Conservation (phyloP, 805 yeast genomes). For the Schizosaccharomyces osmophilus region DNA sequence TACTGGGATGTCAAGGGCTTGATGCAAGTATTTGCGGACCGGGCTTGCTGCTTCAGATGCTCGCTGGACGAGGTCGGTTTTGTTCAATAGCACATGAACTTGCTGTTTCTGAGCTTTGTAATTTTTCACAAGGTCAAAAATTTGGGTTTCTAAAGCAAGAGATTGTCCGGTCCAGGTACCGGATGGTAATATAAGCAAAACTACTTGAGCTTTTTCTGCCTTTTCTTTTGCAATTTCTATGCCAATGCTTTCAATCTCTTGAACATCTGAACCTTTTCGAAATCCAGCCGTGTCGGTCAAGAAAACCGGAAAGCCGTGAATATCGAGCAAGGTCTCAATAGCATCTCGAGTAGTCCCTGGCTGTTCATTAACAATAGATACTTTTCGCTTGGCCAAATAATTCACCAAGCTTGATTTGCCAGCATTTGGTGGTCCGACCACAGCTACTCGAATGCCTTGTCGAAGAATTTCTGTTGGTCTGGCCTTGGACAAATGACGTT, state of each 20-base stretch:
- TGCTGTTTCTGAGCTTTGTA: not conserved
- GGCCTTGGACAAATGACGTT: conserved; percentile 20
- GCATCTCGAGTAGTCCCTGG: conserved; percentile 91
- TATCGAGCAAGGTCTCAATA: conserved; percentile 55
- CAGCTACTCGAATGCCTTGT: conserved; percentile 45
- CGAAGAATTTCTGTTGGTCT: conserved; percentile 36
- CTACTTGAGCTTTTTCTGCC: conserved; percentile 38
- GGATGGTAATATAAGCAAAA: conserved; percentile 17
- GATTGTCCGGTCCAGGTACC: not conserved
- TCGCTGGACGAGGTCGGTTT: not conserved
- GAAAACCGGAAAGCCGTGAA: conserved; percentile 61
- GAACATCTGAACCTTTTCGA: conserved; percentile 18
- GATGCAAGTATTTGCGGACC: not conserved
- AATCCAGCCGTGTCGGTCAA: conserved; percentile 89
- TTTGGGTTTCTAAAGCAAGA: not conserved
- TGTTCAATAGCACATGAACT: not conserved
- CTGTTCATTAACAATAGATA: conserved; percentile 70
- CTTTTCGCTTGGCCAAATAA: conserved; percentile 47
- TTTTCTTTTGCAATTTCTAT: conserved; percentile 47
- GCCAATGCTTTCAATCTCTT: conserved; percentile 49
- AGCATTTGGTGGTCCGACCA: conserved; percentile 86
- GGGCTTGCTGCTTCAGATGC: not conserved
- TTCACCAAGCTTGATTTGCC: conserved; percentile 82
- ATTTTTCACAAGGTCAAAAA: not conserved
- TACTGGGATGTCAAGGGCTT: not conserved